Percentiles rank a stretch among this genome's conserved stretches.
Evolutionary conservation across 768 basidiomycete species (phyloP).

Genomic region (Kwoniella bestiolae): DNA sequence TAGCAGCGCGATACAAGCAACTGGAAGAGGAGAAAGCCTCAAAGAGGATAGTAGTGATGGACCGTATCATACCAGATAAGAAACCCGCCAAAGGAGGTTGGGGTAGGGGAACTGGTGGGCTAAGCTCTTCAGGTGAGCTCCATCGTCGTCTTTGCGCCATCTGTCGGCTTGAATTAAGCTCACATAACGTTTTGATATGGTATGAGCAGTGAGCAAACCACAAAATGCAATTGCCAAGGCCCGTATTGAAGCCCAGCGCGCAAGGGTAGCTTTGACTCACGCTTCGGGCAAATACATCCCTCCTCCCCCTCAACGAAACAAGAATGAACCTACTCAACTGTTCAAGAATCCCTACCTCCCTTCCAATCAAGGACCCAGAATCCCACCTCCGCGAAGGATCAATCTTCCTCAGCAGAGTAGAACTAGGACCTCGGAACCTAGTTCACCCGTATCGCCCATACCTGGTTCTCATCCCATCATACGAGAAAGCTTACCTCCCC

Average conservation of each 20-base stretch:
- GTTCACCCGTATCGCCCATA: constrained; percentile 16
- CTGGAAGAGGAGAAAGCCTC: constrained; percentile 39
- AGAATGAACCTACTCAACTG: constrained; percentile 14
- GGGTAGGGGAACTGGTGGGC: constrained; percentile 1
- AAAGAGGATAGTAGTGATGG: constrained; percentile 43
- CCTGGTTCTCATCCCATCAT: constrained; percentile 22
- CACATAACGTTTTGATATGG: background rate
- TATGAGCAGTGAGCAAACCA: background rate
- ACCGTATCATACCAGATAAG: constrained; percentile 32
- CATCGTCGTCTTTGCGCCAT: too few species aligned
- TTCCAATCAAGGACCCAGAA: background rate
- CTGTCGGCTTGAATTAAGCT: background rate
- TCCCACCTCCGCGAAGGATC: background rate
- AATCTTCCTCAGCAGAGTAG: background rate
- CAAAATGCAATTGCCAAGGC: constrained; percentile 37
- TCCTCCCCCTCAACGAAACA: constrained; percentile 18
- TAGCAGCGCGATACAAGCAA: constrained; percentile 43
- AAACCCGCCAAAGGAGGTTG: constrained; percentile 1
- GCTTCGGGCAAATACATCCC: constrained; percentile 43
- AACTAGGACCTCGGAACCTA: background rate
- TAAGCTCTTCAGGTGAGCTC: constrained; percentile 5
- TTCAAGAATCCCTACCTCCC: constrained; percentile 33
- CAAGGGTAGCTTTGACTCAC: constrained; percentile 45
- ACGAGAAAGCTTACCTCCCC: constrained; percentile 19
- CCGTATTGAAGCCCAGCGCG: constrained; percentile 37